Percentiles rank a stretch among this genome's conserved stretches.
These are phyloP conservation scores for Capsicum baccatum DNA, from an alignment of 257 asterid genomes.

Conservation along the genomic window DNA sequence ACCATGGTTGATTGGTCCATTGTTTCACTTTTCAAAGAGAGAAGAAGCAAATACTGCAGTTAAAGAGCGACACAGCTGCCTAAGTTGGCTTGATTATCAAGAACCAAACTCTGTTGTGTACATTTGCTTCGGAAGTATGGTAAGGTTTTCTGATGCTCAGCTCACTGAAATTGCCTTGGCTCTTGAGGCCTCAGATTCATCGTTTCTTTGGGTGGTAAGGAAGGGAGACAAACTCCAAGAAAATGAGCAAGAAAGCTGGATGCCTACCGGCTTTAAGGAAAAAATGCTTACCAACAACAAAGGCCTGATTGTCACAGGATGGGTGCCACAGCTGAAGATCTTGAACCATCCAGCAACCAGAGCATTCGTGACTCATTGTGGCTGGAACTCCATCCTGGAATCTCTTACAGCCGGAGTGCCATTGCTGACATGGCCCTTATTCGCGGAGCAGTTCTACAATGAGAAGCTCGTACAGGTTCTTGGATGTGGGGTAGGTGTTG, in stretches of 20 bases:
- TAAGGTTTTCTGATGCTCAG: conserved; percentile 29
- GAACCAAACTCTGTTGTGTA: conserved; percentile 21
- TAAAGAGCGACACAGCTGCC: not conserved
- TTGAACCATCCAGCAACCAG: conserved; percentile 37
- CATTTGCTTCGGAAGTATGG: conserved; percentile 38
- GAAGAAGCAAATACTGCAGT: not conserved
- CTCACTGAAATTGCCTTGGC: conserved; percentile 34
- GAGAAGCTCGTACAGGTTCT: conserved; percentile 36
- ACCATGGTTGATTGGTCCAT: conserved; percentile 35
- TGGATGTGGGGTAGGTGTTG: conserved; percentile 31
- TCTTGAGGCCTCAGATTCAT: conserved; percentile 31
- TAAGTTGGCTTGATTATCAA: conserved; percentile 33
- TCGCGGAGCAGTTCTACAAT: conserved; percentile 41
- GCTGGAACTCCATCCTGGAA: conserved; percentile 45
- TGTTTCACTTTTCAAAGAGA: conserved; percentile 30
- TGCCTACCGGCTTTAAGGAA: conserved; percentile 38
- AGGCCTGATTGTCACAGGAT: conserved; percentile 38
- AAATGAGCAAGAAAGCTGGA: conserved; percentile 14
- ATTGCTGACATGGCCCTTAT: conserved; percentile 46
- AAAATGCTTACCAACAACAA: conserved; percentile 11
- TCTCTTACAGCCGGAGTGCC: conserved; percentile 40
- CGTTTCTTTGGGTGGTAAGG: conserved; percentile 38
- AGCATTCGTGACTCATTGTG: conserved; percentile 46
- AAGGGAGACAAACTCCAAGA: not conserved
- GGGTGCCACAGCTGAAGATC: conserved; percentile 42